Conservation (phyloP, 2,329 filamentous ascomycete species). For the Metarhizium humberi region DNA sequence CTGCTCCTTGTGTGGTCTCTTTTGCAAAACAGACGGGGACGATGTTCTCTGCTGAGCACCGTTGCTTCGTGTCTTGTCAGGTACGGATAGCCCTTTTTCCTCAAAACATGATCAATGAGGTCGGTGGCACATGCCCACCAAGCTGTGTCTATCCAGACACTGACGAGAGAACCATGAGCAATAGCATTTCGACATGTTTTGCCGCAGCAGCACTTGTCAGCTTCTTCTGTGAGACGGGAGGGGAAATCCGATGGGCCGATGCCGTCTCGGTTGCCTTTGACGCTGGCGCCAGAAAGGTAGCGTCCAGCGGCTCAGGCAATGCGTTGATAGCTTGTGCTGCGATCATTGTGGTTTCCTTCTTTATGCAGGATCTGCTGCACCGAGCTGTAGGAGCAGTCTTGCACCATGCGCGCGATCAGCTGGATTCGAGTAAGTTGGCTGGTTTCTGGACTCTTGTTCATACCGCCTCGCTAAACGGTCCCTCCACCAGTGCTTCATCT, state of each 20-base stretch:
- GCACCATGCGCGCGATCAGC: background rate
- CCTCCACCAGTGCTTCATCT: background rate
- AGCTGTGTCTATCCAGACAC: background rate
- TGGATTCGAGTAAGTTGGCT: background rate
- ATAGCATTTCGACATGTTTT: background rate
- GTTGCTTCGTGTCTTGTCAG: background rate
- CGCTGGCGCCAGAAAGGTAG: background rate
- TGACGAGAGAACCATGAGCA: background rate
- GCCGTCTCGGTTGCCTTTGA: background rate
- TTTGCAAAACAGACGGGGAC: background rate
- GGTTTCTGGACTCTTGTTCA: background rate
- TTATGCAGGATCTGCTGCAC: background rate
- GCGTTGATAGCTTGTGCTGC: background rate
- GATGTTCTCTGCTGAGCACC: background rate
- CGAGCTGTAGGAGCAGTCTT: background rate
- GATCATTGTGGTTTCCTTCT: background rate
- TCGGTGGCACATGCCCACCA: too few species aligned
- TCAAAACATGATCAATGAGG: too few species aligned
- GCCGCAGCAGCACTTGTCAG: background rate
- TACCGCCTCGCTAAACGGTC: background rate
- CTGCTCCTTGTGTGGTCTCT: background rate
- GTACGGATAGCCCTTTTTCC: background rate
- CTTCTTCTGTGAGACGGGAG: background rate
- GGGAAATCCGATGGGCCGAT: background rate
- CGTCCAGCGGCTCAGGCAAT: background rate